A percentile compares a stretch with the other conserved stretches of the same genome.
Evolutionary conservation across 371 early-diverging fungal genomes (phyloP).

Genomic region (Mucor saturninus): DNA sequence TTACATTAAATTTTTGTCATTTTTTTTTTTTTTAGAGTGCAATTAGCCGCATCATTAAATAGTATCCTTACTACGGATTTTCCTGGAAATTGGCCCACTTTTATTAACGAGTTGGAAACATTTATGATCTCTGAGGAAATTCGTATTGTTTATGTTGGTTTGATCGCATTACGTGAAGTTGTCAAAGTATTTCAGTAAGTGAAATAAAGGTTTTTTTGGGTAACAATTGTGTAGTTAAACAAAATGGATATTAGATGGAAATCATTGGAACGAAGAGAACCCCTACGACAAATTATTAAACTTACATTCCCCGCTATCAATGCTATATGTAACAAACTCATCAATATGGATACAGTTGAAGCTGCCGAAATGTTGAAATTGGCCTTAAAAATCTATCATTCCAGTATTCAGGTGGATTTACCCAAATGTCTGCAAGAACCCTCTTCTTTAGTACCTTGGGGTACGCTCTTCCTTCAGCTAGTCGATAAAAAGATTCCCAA

Average conservation of each 20-base stretch:
- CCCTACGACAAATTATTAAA: slow-evolving; percentile 70
- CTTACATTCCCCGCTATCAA: slow-evolving; percentile 77
- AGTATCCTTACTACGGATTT: slow-evolving; percentile 74
- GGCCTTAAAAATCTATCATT: slow-evolving; percentile 78
- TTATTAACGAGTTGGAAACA: slow-evolving; percentile 65
- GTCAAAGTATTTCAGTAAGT: slow-evolving; percentile 82
- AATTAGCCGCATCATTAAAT: slow-evolving; percentile 74
- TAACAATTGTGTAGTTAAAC: not conserved
- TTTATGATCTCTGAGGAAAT: slow-evolving; percentile 70
- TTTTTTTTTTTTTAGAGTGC: slow-evolving; percentile 54
- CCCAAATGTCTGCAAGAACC: slow-evolving; percentile 71
- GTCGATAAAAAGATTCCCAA: slow-evolving; percentile 68
- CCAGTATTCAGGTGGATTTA: slow-evolving; percentile 74
- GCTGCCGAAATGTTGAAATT: slow-evolving; percentile 85
- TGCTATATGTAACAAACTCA: slow-evolving; percentile 65
- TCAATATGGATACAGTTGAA: slow-evolving; percentile 64
- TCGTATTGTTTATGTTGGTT: slow-evolving; percentile 71
- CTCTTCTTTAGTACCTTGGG: slow-evolving; percentile 81
- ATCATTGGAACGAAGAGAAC: slow-evolving; percentile 57
- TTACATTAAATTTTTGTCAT: not conserved
- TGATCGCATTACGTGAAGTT: slow-evolving; percentile 79
- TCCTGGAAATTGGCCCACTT: slow-evolving; percentile 84
- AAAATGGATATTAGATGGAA: slow-evolving; percentile 53
- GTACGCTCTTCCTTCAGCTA: slow-evolving; percentile 79
- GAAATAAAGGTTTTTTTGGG: not conserved